Evolutionary conservation across 192 early-diverging fungal species (phyloP), one percentile per base, ranked within the genome.

Genomic region (Coemansia sp.): DNA sequence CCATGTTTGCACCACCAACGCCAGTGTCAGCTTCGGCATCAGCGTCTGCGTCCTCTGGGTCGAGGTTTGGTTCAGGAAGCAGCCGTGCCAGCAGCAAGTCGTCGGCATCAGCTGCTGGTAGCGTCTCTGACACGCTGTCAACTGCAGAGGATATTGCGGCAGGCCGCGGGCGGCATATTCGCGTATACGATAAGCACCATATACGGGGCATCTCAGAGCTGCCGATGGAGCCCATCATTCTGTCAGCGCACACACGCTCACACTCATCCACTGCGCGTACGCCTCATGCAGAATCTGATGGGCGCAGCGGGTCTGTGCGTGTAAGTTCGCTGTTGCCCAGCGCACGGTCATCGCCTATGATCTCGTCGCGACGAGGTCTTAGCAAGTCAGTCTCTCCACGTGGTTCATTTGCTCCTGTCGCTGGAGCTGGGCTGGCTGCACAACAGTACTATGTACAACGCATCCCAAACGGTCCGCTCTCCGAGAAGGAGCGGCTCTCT

Each of bases 361-460:
- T 42, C n/a, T 17, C 60, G 12, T 19, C 53, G 17, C 56, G 65
- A 39, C 65, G 62, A 19, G 42, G 35, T 17, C 63, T 60, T 35
- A 52, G 48, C 32, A 65, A 58, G 32, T 59, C 55, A 15, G 54
- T 60, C n/a, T 56, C 60, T 1, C 60, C 70, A 9, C 24, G 55
- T 29, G 63, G 55, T 8, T 62, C 70, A 19, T 10, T 43, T 17
- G 52, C 44, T 4, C 53, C 53, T 7, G 32, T 38, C 6, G 69
- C 42, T 1, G 46, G 65, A 22, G 44, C 18, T 0, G 59, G 65
- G 2, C 59, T 72, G 70, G 50, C 60, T 4, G 41, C 65, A 3
- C 76, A 79, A 27, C 66, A 66, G 19, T 79, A 69, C 26, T 60
- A 72, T 46, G 76, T 79, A 5, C 76, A 79, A 53, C 66, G 70